Evolutionary conservation across 345 rosid species (phyloP).

Genomic region (Brassica cretica): DNA sequence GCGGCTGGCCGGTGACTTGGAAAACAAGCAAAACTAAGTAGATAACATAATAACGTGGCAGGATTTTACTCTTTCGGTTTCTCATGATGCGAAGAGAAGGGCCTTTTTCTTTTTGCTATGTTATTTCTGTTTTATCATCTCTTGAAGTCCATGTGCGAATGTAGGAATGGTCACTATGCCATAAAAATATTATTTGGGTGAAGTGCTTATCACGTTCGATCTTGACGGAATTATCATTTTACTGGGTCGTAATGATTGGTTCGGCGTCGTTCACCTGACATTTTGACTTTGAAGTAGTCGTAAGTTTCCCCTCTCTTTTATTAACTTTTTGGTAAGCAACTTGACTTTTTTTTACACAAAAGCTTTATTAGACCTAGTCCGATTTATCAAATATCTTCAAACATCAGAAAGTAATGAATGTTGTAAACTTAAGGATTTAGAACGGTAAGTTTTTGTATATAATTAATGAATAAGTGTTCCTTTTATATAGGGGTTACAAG

Average conservation of each 20-base stretch:
- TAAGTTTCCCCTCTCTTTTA: neutral
- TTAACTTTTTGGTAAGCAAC: slow-evolving; percentile 24
- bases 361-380: neutral
- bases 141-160: too few relatives aligned
- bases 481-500: too few relatives aligned
- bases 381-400: neutral
- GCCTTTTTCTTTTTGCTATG: neutral
- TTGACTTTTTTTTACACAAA: slow-evolving; percentile 9
- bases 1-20: slow-evolving; percentile 15
- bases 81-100: slow-evolving; percentile 7
- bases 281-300: slow-evolving; percentile 33
- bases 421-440: too few relatives aligned
- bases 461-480: too few relatives aligned
- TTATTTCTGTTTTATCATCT: neutral
- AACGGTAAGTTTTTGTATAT: too few relatives aligned
- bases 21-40: slow-evolving; percentile 18
- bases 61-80: neutral
- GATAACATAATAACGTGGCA: neutral
- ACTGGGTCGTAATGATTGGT: slow-evolving; percentile 31
- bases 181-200: neutral
- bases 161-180: neutral
- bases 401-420: neutral
- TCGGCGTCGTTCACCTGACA: slow-evolving; percentile 36
- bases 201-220: slow-evolving; percentile 37
- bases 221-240: neutral